Conservation (phyloP, 345 rosid genomes). For the Firmiana major region DNA sequence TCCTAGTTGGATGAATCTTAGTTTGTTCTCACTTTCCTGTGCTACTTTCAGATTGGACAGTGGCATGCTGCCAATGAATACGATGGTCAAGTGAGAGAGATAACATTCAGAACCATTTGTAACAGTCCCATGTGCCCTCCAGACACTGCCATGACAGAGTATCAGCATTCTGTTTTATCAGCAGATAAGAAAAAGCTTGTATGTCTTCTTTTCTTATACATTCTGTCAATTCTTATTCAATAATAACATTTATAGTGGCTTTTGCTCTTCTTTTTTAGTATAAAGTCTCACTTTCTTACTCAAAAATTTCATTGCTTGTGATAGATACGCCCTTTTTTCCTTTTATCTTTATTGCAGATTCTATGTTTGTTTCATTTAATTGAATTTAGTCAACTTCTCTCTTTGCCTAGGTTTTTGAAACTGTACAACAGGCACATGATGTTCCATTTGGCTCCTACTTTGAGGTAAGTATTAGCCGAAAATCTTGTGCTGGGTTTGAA, state of each 20-base stretch:
- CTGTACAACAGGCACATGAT: conserved; percentile 94
- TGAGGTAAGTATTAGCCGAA: conserved; percentile 51
- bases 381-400: conserved; percentile 1
- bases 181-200: conserved; percentile 81
- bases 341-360: not conserved
- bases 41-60: conserved; percentile 69
- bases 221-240: not conserved
- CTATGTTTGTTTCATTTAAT: not conserved
- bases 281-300: not conserved
- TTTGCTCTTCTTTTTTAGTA: not conserved
- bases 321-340: not conserved
- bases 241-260: not conserved
- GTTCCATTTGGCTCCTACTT: conserved; percentile 96
- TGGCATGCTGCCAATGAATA: conserved; percentile 93
- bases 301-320: not conserved
- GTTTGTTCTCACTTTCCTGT: conserved; percentile 10
- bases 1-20: not conserved
- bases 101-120: conserved; percentile 74
- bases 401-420: conserved; percentile 72
- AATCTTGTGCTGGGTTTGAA: not conserved
- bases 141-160: conserved; percentile 95
- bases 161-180: conserved; percentile 78
- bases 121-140: conserved; percentile 99
- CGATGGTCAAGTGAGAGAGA: conserved; percentile 96
- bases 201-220: conserved; percentile 10